Base-by-base conservation (phyloP, 495 filamentous ascomycete species). In the Trichoderma parareesei region DNA sequence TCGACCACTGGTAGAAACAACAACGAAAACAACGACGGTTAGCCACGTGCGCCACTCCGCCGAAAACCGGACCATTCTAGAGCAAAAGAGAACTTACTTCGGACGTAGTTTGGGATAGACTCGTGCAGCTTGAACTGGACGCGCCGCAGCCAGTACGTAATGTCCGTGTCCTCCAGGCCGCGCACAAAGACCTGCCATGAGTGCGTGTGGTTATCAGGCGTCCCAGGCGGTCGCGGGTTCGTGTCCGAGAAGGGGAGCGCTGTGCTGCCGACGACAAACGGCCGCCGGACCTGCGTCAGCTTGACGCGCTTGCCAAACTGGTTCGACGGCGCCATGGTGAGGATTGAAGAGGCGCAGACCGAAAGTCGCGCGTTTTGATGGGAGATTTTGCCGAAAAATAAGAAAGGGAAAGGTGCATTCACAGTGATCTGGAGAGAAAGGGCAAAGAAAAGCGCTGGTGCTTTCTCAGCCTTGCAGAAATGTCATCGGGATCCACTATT, bases 61-160 rank as follows among this genome's bases (percentile, higher is more conserved):
- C 27, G 27, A 27, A 27, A 27, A 27, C 27, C 27, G 27, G 27
- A 13, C 16, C 6, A 62, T 48, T 20, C 35, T 38, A 35, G 37
- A 35, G 33, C 20, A 37, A 10, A 37, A 20, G 38, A 8, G 38
- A 27, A 38, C 76, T 49, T 69, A 84, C 84, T 91, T 66, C 94
- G 89, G 2, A 93, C 80, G 67, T 88, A 87, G 72, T 97, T 93
- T 43, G 90, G 84, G 74, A 96, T 97, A 5, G 92, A 94, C 71
- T 97, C 92, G 81, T 96, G 92, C 4, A 98, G 84, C 73, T 97
- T 97, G 82, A 98, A 98, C 73, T 95, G 91, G 5, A 97, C 94
- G 71, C 97, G 94, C 64, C 92, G 91, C 68, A 98, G 83, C 90
- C 94, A 98, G 78, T 94, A 92, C 62, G 90, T 91, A 70, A 96